Evolutionary conservation across 2,329 filamentous ascomycete species (phyloP).

Genomic region (Aspergillus eucalypticola): DNA sequence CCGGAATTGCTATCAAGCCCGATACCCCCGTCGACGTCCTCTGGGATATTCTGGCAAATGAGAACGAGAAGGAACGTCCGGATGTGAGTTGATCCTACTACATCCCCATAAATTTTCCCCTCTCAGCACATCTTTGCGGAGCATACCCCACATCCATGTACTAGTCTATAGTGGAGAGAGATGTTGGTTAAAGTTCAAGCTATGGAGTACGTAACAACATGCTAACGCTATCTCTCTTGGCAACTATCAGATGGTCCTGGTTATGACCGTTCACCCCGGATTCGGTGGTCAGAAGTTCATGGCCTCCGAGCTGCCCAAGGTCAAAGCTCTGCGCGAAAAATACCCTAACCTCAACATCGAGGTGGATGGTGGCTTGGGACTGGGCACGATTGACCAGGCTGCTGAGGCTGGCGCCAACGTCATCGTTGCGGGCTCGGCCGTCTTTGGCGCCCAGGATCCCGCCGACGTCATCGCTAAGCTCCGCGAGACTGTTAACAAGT

Average conservation of each 20-base stretch:
- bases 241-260: constrained; percentile 78
- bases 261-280: constrained; percentile 97
- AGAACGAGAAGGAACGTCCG: constrained; percentile 72
- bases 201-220: neutral
- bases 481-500: constrained; percentile 73
- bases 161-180: neutral
- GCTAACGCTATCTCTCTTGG: neutral
- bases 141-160: too few relatives aligned
- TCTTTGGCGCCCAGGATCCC: constrained; percentile 90
- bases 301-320: constrained; percentile 92
- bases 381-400: constrained; percentile 87
- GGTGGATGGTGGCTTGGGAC: constrained; percentile 88
- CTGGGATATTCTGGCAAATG: constrained; percentile 80
- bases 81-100: constrained; percentile 65
- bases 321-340: constrained; percentile 73
- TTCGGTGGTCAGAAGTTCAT: constrained; percentile 99
- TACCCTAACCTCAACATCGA: constrained; percentile 97
- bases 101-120: too few relatives aligned
- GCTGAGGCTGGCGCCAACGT: constrained; percentile 96
- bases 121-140: too few relatives aligned
- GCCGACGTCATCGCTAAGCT: constrained; percentile 81
- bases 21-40: constrained; percentile 87
- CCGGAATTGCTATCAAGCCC: constrained; percentile 94
- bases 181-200: neutral
- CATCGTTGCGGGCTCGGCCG: constrained; percentile 93